phyloP scores from a whole-genome alignment of 2,329 filamentous ascomycete species.

The Penicillium italicum region DNA sequence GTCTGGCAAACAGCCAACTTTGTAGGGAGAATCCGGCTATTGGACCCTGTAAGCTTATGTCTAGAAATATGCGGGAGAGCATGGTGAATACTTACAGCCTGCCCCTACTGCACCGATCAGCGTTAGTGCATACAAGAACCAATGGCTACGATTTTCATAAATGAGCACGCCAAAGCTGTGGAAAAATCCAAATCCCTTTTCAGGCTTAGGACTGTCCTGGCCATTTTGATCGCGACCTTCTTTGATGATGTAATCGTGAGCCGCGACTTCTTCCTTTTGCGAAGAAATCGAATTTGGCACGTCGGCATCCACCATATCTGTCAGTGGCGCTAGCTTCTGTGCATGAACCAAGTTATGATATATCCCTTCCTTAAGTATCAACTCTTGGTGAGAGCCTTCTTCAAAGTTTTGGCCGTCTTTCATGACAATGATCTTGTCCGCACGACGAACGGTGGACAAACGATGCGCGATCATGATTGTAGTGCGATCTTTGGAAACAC shows the following conservation, averaged over 20 bases:
- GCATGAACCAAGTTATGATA: slow-evolving; percentile 65
- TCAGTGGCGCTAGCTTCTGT: slow-evolving; percentile 26
- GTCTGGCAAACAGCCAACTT: slow-evolving; percentile 47
- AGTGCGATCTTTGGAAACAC: slow-evolving; percentile 59
- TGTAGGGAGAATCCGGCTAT: slow-evolving; percentile 35
- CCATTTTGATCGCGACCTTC: background rate
- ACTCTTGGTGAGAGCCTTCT: slow-evolving; percentile 68
- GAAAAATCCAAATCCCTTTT: background rate
- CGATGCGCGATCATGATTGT: slow-evolving; percentile 76
- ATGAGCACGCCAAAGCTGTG: background rate
- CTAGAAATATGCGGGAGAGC: background rate
- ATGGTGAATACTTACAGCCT: background rate
- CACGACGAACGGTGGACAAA: slow-evolving; percentile 68
- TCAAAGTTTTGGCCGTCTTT: slow-evolving; percentile 68
- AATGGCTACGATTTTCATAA: slow-evolving; percentile 1
- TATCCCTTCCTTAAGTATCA: slow-evolving; percentile 60
- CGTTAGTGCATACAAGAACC: background rate
- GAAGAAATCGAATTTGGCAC: background rate
- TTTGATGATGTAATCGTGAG: background rate
- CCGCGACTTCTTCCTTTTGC: background rate
- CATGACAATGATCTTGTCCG: slow-evolving; percentile 74
- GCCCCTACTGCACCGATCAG: slow-evolving; percentile 1
- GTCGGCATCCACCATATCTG: background rate
- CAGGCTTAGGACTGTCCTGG: background rate
- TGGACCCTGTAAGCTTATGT: background rate